These are phyloP conservation scores for Aspergillus udagawae DNA, from an alignment of 2,329 filamentous ascomycete species.

Conservation along the genomic window DNA sequence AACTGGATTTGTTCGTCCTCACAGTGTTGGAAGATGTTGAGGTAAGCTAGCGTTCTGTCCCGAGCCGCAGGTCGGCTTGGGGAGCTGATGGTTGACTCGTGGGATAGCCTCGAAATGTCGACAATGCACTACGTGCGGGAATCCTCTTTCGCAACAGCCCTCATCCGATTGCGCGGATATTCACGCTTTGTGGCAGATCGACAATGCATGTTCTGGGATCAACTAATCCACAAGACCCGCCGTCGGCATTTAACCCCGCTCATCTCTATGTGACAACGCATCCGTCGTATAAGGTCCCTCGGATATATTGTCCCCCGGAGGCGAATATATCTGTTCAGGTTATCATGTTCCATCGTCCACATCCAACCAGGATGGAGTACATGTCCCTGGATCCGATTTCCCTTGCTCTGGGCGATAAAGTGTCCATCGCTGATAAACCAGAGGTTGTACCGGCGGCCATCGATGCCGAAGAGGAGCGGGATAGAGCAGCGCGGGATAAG, in stretches of 20 bases:
- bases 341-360: constrained; percentile 81
- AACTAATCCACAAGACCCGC: constrained; percentile 60
- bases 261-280: constrained; percentile 62
- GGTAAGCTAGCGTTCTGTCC: constrained; percentile 48
- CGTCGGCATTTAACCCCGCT: constrained; percentile 57
- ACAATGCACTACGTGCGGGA: constrained; percentile 78
- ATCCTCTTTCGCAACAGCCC: constrained; percentile 78
- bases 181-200: constrained; percentile 76
- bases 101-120: constrained; percentile 68
- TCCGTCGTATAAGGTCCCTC: constrained; percentile 56
- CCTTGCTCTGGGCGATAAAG: constrained; percentile 75
- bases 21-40: constrained; percentile 87
- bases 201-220: constrained; percentile 83
- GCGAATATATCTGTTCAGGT: constrained; percentile 74
- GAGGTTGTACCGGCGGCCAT: constrained; percentile 49
- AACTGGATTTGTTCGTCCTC: constrained; percentile 83
- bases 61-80: not conserved
- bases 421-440: constrained; percentile 31
- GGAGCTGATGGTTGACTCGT: constrained; percentile 3
- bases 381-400: constrained; percentile 87
- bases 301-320: constrained; percentile 63
- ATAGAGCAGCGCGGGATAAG: constrained; percentile 59
- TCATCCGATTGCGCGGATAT: constrained; percentile 75
- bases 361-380: constrained; percentile 90
- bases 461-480: constrained; percentile 69